Evolutionary conservation across 2,329 filamentous ascomycete genomes (phyloP), one percentile per base, ranked within the genome.

Genomic region (Coniella lustricola): DNA sequence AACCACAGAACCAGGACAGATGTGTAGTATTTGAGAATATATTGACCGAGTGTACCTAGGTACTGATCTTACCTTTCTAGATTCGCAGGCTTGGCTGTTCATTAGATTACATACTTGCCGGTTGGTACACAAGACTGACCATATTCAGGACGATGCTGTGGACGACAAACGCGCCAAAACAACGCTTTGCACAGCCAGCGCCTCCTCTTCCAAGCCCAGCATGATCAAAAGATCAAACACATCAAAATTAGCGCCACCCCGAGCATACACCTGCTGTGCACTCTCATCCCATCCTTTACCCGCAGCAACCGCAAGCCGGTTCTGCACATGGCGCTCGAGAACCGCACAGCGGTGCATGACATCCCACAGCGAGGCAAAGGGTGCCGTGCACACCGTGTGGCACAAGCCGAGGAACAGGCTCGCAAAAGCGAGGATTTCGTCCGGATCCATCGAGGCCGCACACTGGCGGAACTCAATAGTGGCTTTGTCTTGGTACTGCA

Each of bases 381-480:
- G 40, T 1, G 22, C 40, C 0, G 13, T 25, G 29, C 40, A 18
- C 7, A 31, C 41, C 13, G 4, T 14, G 31, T 29, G 17, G 14
- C 41, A 44, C 17, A 44, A 31, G 4, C 29, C 41, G 20, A 35
- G 2, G 17, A 18, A 44, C 41, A 44, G 31, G 18, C 32, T 21
- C 8, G 31, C 31, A 34, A 44, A 44, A 17, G 41, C 41, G 10
- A 44, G 4, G 9, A 44, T 32, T 18, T 44, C 41, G 32, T 16
- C 41, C 8, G 41, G 14, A 13, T 44, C 41, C 18, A 44, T 13
- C 5, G 32, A 34, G 7, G 31, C 41, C 14, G 18, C 32, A 8
- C 21, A 16, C 41, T 44, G 41, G 18, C 41, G 41, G 20, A 44
- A 44, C 32, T 44, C 41, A 32, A 44, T 16, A 17, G 41, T 44